Conservation (phyloP, 139 green algal genomes). For the Chlamydomonas schloesseri region DNA sequence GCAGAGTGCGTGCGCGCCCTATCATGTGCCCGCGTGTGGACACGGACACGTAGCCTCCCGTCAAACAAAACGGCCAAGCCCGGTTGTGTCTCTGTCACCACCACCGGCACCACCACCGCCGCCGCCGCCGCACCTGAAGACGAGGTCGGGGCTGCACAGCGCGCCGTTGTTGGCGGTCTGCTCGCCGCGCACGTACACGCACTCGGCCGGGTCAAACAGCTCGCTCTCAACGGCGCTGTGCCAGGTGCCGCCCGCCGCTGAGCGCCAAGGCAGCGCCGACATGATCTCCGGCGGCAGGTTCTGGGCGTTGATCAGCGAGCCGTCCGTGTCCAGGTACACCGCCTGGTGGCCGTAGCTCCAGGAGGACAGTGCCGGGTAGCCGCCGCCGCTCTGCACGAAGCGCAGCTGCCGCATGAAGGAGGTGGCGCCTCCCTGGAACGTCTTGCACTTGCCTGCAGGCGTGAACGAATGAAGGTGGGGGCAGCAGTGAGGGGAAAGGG, state of each 20-base stretch:
- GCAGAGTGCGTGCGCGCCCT: too few species aligned
- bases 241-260: conserved; percentile 35
- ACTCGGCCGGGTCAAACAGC: conserved; percentile 49
- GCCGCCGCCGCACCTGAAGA: conserved; percentile 40
- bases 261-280: neutral
- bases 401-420: conserved; percentile 33
- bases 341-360: conserved; percentile 56
- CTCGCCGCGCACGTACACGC: conserved; percentile 33
- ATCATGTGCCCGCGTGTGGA: too few species aligned
- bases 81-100: too few species aligned
- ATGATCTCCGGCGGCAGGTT: neutral
- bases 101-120: too few species aligned
- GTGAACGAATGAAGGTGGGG: too few species aligned
- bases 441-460: conserved; percentile 16
- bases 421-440: conserved; percentile 55
- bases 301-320: conserved; percentile 28
- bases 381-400: conserved; percentile 14
- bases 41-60: too few species aligned
- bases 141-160: conserved; percentile 49
- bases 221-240: conserved; percentile 44
- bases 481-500: too few species aligned
- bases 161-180: conserved; percentile 7
- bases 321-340: conserved; percentile 54
- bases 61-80: too few species aligned
- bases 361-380: neutral